phyloP scores from a whole-genome alignment of 2,329 filamentous ascomycete species.

The Alternaria consortialis region DNA sequence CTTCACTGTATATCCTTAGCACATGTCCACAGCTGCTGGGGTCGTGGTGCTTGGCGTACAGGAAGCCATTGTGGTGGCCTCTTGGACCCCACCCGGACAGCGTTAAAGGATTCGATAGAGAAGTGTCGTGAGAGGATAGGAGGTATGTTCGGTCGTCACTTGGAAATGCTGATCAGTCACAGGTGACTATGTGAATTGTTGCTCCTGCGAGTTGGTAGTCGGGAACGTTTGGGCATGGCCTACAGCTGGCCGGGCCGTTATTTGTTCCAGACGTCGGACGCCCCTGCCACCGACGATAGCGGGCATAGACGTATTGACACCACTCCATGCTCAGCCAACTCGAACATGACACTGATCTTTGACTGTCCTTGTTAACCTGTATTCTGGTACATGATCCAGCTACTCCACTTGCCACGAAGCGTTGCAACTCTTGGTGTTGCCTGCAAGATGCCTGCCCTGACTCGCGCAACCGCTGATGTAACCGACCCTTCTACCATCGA shows the following conservation, averaged over 20 bases:
- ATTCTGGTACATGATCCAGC: background rate
- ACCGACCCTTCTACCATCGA: constrained; percentile 5
- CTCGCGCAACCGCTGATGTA: constrained; percentile 26
- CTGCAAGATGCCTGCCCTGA: constrained; percentile 13
- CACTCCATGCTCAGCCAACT: background rate
- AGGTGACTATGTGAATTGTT: constrained; percentile 12
- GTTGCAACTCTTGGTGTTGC: background rate
- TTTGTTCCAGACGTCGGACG: constrained; percentile 27
- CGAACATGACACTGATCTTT: background rate
- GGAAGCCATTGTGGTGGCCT: constrained; percentile 65
- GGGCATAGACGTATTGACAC: background rate
- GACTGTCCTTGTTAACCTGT: background rate
- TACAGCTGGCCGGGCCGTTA: constrained; percentile 33
- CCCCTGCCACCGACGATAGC: constrained; percentile 18
- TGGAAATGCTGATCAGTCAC: constrained; percentile 4
- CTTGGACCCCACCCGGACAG: constrained; percentile 58
- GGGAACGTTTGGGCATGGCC: constrained; percentile 30
- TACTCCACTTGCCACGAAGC: background rate
- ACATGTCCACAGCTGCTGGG: constrained; percentile 30
- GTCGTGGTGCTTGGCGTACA: constrained; percentile 55
- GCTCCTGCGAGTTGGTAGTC: constrained; percentile 27
- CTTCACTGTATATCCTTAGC: constrained; percentile 74
- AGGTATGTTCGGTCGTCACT: background rate
- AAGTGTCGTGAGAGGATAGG: constrained; percentile 9
- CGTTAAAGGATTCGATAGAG: constrained; percentile 23